phyloP scores from a whole-genome alignment of 176 grass and related monocot genomes.

The Hordeum marinum region DNA sequence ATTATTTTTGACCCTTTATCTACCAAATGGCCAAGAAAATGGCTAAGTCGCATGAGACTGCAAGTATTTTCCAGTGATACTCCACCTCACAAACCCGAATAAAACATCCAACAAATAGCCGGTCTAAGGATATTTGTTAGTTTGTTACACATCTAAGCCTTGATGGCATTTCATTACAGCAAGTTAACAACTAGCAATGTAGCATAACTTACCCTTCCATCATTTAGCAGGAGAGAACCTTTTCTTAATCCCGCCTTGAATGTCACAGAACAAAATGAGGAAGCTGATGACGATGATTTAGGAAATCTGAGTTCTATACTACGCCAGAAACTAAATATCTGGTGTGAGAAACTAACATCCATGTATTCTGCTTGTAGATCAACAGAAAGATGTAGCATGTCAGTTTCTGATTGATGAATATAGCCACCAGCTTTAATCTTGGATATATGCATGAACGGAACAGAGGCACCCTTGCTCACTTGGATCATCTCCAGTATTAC shows the following conservation, averaged over 20 bases:
- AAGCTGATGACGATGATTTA: conserved; percentile 34
- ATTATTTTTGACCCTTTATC: not conserved
- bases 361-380: conserved; percentile 73
- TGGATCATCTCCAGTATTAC: conserved; percentile 68
- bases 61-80: not conserved
- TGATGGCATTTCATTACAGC: conserved; percentile 4
- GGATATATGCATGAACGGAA: conserved; percentile 74
- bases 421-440: conserved; percentile 57
- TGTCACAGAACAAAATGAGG: conserved; percentile 34
- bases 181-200: conserved; percentile 23
- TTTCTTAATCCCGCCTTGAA: conserved; percentile 69
- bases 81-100: conserved; percentile 11
- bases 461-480: conserved; percentile 55
- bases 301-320: conserved; percentile 55
- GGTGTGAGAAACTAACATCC: conserved; percentile 84
- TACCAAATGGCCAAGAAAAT: conserved; percentile 2
- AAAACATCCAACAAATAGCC: conserved; percentile 20
- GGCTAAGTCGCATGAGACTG: not conserved
- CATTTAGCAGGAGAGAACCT: conserved; percentile 86
- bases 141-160: not conserved
- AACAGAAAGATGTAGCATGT: conserved; percentile 35
- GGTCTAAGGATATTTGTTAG: not conserved
- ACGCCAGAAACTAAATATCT: conserved; percentile 82
- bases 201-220: conserved; percentile 86
- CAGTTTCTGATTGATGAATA: conserved; percentile 32